Conservation (phyloP, 2,329 filamentous ascomycete genomes). For the Pseudogymnoascus sp. region DNA sequence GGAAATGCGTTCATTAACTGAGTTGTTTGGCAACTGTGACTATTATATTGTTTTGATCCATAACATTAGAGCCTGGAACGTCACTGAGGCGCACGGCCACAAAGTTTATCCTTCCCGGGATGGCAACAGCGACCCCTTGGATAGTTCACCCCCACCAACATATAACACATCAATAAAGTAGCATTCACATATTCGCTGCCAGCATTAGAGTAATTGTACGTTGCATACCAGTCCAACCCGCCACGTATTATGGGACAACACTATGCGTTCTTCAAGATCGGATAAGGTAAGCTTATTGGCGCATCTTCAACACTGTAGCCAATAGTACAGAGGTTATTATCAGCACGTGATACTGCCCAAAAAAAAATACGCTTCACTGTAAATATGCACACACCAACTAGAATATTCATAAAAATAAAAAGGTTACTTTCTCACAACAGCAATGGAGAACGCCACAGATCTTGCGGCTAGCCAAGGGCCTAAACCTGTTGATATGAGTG, state of each 20-base stretch:
- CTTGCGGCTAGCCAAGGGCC: neutral
- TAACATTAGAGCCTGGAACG: slow-evolving; percentile 8
- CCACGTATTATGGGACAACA: neutral
- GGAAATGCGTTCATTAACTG: neutral
- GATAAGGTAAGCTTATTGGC: neutral
- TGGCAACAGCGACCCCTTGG: slow-evolving; percentile 5
- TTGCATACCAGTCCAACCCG: neutral
- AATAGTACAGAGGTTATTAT: neutral
- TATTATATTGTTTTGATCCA: slow-evolving; percentile 6
- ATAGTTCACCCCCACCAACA: neutral
- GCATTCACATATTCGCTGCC: neutral
- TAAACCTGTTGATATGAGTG: neutral
- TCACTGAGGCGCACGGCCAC: slow-evolving; percentile 3
- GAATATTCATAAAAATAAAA: slow-evolving; percentile 6
- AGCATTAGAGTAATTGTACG: neutral
- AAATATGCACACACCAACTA: slow-evolving; percentile 4
- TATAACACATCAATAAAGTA: neutral
- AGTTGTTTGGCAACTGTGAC: neutral
- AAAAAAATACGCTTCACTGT: neutral
- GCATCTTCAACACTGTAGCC: neutral
- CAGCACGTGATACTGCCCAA: neutral
- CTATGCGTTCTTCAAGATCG: neutral
- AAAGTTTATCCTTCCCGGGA: slow-evolving; percentile 7
- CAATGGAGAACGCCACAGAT: slow-evolving; percentile 5
- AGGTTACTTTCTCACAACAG: neutral